These are phyloP conservation scores for Boletus subparvulus DNA, from an alignment of 768 basidiomycete genomes.

Conservation along the genomic window DNA sequence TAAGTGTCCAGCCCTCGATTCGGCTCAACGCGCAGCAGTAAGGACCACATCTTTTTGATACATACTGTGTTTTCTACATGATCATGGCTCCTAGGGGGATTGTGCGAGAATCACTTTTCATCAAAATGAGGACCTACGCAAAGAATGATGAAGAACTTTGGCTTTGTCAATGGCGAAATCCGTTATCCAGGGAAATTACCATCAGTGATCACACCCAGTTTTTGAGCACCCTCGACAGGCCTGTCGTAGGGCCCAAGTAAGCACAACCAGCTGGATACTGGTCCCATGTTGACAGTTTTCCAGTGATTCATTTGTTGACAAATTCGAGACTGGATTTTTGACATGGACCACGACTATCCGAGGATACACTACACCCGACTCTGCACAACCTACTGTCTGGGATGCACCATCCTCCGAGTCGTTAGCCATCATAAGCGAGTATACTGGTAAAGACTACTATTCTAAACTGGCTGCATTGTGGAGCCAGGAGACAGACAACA, in stretches of 20 bases:
- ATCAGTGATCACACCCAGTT: slow-evolving; percentile 52
- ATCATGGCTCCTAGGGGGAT: slow-evolving; percentile 48
- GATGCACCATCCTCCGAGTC: slow-evolving; percentile 50
- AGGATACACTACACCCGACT: slow-evolving; percentile 48
- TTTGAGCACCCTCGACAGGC: slow-evolving; percentile 44
- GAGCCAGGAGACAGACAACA: slow-evolving; percentile 77
- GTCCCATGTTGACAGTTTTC: not conserved
- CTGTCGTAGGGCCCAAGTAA: slow-evolving; percentile 39
- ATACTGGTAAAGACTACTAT: slow-evolving; percentile 57
- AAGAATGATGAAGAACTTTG: slow-evolving; percentile 64
- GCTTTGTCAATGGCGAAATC: slow-evolving; percentile 71
- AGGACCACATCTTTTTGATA: slow-evolving; percentile 8
- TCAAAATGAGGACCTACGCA: slow-evolving; percentile 78
- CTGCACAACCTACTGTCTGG: slow-evolving; percentile 44
- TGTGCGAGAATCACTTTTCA: slow-evolving; percentile 60
- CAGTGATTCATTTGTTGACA: slow-evolving; percentile 64
- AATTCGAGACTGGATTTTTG: slow-evolving; percentile 75
- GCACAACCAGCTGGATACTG: slow-evolving; percentile 7
- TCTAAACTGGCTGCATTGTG: slow-evolving; percentile 60
- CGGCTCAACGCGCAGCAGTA: slow-evolving; percentile 66
- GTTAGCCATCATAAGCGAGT: slow-evolving; percentile 51
- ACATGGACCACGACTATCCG: slow-evolving; percentile 66
- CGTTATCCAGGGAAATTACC: slow-evolving; percentile 47
- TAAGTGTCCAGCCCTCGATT: slow-evolving; percentile 72
- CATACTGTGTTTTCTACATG: not conserved